Conservation (phyloP, 768 basidiomycete species). For the Trametes sanguinea region DNA sequence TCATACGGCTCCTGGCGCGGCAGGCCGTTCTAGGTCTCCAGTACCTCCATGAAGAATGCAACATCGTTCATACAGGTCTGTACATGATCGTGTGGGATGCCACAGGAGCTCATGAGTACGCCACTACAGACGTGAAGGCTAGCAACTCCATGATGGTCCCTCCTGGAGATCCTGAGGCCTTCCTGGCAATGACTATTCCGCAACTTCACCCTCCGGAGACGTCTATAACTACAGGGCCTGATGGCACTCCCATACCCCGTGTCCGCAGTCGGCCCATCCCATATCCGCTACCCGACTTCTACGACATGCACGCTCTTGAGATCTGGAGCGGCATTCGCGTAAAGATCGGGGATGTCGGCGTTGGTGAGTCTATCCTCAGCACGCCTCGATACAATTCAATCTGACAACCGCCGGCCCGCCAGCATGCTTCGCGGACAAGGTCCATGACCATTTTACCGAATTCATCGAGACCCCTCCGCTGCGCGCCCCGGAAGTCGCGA, state of each 20-base stretch:
- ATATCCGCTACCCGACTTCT: constrained; percentile 1
- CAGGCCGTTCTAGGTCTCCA: constrained; percentile 8
- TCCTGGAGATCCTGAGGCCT: background rate
- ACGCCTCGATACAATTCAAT: background rate
- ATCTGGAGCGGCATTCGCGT: background rate
- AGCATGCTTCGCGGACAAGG: constrained; percentile 4
- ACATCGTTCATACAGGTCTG: constrained; percentile 14
- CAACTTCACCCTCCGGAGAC: background rate
- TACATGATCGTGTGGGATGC: background rate
- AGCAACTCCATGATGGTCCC: constrained; percentile 1
- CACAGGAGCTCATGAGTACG: background rate
- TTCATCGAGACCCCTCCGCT: constrained; percentile 9
- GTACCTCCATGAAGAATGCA: constrained; percentile 9
- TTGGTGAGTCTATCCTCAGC: background rate
- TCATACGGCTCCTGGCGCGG: constrained; percentile 8
- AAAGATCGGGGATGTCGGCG: constrained; percentile 4
- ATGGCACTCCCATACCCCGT: background rate
- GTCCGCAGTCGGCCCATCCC: background rate
- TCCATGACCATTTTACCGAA: constrained; percentile 1
- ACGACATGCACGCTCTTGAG: constrained; percentile 2
- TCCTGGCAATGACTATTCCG: constrained; percentile 1
- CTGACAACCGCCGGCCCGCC: no score
- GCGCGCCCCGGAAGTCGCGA: constrained; percentile 16
- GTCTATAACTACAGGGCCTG: background rate
- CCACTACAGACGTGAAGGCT: background rate